Evolutionary conservation across 2,329 filamentous ascomycete species (phyloP), one percentile per base, ranked within the genome.

Genomic region (Lasiodiplodia sp.): DNA sequence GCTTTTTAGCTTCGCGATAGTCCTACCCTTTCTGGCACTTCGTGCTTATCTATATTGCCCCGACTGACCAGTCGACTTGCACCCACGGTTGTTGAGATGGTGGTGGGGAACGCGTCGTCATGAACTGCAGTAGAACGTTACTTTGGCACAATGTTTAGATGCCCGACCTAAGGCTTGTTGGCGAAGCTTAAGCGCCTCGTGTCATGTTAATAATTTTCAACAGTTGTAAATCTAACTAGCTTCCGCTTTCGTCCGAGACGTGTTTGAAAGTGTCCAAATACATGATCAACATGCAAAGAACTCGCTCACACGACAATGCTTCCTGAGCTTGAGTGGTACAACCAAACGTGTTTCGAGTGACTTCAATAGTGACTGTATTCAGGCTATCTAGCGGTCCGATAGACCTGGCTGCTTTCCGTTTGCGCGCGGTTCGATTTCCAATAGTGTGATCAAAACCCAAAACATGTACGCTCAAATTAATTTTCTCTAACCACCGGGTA

Each of bases 401-500:
- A 34, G 31, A 34, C 31, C 31, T 34, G 31, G 28, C 28, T 28
- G 28, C 28, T 28, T 34, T 34, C 31, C 31, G 6, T 34, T 34
- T 34, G 31, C 31, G 31, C 31, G 31, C 31, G 31, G 31, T 34
- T 34, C 31, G 31, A 34, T 44, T n/a, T 14, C 10, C n/a, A 58
- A 38, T 23, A 37, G 23, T 40, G 31, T 25, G 14, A 57, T 23
- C 25, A 31, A 28, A 31, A 25, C 44, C 23, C 47, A 38, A 23
- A 47, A 47, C 44, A n/a, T 47, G 4, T 37, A 38, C 60, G 60
- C 60, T 64, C 60, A 49, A 57, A 18, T 37, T 23, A 52, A 21
- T 67, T 66, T 67, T 67, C 7, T 58, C 38, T 52, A 51, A 21
- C 53, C 53, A 28, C 53, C 55, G 65, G 53, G 53, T 66, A 66